These are phyloP conservation scores for Sporothrix brunneoviolacea DNA, from an alignment of 2,329 filamentous ascomycete genomes.

Conservation along the genomic window DNA sequence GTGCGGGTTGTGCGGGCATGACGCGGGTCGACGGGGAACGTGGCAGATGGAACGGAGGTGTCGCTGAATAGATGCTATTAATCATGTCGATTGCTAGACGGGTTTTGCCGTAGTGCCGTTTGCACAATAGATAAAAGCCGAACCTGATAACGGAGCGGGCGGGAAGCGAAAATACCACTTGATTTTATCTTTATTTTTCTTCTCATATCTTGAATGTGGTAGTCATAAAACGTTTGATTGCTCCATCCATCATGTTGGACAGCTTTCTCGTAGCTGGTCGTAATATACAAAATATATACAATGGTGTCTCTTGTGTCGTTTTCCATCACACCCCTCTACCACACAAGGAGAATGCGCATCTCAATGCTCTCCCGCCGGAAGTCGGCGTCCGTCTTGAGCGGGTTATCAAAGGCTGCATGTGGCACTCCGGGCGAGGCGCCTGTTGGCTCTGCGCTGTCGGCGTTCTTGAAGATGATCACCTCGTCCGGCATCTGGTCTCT, in stretches of 20 bases:
- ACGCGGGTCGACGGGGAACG: not conserved
- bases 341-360: slow-evolving; percentile 18
- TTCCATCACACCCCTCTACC: slow-evolving; percentile 4
- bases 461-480: slow-evolving; percentile 20
- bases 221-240: too few relatives aligned
- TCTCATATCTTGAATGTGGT: too few relatives aligned
- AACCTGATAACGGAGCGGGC: not conserved
- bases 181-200: too few relatives aligned
- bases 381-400: slow-evolving; percentile 8
- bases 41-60: not conserved
- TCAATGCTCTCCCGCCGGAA: slow-evolving; percentile 17
- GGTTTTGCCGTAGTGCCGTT: too few relatives aligned
- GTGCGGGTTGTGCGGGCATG: slow-evolving; percentile 5
- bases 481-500: slow-evolving; percentile 17
- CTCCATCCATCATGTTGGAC: too few relatives aligned
- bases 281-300: too few relatives aligned
- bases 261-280: too few relatives aligned
- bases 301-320: too few relatives aligned
- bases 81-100: too few relatives aligned
- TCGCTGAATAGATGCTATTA: too few relatives aligned
- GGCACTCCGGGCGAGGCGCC: slow-evolving; percentile 15
- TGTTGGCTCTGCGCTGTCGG: slow-evolving; percentile 11
- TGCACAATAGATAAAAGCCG: not conserved
- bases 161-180: not conserved
- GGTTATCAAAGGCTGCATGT: slow-evolving; percentile 16